Conservation (phyloP, 208 protist species). For the Leishmania arabica region DNA sequence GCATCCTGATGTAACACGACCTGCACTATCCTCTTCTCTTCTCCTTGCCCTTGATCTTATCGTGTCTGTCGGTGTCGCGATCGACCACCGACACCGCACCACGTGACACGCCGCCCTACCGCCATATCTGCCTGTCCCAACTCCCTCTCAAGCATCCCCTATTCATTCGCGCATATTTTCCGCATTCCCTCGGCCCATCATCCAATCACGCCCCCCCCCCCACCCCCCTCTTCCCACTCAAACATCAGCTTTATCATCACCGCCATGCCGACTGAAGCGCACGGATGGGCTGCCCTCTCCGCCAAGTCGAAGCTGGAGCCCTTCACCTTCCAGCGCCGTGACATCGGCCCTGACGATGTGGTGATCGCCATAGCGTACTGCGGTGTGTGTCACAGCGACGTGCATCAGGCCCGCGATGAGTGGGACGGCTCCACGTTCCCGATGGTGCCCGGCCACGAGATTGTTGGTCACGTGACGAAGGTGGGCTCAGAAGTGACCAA, state of each 20-base stretch:
- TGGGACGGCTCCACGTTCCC: conserved; percentile 65
- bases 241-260: neutral
- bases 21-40: neutral
- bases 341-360: conserved; percentile 55
- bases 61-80: neutral
- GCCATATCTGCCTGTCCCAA: neutral
- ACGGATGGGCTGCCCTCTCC: conserved; percentile 44
- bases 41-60: neutral
- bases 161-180: neutral
- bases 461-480: conserved; percentile 70
- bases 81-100: neutral
- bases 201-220: neutral
- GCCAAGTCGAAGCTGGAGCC: conserved; percentile 51
- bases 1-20: neutral
- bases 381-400: conserved; percentile 86
- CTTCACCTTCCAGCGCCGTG: conserved; percentile 51
- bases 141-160: neutral
- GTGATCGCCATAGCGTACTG: conserved; percentile 67
- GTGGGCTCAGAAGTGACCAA: conserved; percentile 73
- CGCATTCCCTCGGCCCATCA: neutral
- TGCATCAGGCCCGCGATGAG: conserved; percentile 76
- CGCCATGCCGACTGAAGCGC: conserved; percentile 51
- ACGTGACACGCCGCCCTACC: neutral
- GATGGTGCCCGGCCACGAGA: conserved; percentile 87
- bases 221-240: neutral